phyloP scores from a whole-genome alignment of 345 rosid genomes.

The Salix arbutifolia region DNA sequence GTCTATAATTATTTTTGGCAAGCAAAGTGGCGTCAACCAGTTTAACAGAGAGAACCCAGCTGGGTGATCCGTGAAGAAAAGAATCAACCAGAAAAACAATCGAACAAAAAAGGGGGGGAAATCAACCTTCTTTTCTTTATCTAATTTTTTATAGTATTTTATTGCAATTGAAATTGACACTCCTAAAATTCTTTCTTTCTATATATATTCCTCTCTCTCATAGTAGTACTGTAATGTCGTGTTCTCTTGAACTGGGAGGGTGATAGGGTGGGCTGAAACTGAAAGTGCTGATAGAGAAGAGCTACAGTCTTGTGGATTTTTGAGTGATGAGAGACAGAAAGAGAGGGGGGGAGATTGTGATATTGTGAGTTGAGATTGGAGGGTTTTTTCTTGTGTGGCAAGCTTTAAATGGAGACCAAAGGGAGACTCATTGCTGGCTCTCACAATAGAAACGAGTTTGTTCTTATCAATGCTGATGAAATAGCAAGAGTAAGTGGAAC shows the following conservation, averaged over 20 bases:
- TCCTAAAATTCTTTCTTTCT: conserved; percentile 1
- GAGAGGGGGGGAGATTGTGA: not conserved
- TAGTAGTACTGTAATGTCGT: conserved; percentile 8
- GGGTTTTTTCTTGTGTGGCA: not conserved
- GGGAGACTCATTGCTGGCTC: conserved; percentile 91
- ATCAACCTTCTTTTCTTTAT: not conserved
- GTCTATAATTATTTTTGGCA: not conserved
- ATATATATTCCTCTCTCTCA: not conserved
- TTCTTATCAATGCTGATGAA: conserved; percentile 79
- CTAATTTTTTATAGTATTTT: not conserved
- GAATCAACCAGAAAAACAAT: conserved; percentile 28
- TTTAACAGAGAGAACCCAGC: conserved; percentile 16
- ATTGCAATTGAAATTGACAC: conserved; percentile 11
- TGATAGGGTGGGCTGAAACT: not conserved
- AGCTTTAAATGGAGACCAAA: conserved; percentile 51
- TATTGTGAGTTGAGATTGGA: conserved; percentile 9
- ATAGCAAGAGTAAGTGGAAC: conserved; percentile 51
- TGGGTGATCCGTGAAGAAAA: conserved; percentile 31
- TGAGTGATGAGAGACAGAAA: conserved; percentile 21
- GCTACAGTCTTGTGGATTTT: conserved; percentile 16
- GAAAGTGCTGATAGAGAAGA: not conserved
- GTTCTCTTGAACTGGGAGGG: conserved; percentile 18
- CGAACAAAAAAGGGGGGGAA: not conserved
- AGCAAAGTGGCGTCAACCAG: conserved; percentile 10
- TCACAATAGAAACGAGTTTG: conserved; percentile 83